Evolutionary conservation across 1,284 basidiomycete species (phyloP).

Genomic region (Tilletiopsis washingtonensis): DNA sequence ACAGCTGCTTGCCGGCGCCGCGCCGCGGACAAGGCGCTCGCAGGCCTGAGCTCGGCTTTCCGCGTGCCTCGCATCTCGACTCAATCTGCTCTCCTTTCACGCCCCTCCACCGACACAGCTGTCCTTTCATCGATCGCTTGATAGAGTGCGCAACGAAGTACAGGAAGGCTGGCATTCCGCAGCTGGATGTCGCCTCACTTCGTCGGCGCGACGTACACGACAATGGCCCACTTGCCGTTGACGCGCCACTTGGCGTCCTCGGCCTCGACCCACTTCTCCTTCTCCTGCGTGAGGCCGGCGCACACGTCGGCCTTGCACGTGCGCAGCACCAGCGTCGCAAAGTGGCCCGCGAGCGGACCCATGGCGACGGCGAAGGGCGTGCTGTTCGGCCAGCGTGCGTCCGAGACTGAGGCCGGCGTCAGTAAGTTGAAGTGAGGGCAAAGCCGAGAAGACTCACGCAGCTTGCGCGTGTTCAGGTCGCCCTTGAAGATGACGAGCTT

Average conservation of each 20-base stretch:
- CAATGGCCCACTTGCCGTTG: slow-evolving; percentile 38
- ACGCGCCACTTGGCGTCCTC: slow-evolving; percentile 37
- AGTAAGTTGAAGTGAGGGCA: too few species aligned
- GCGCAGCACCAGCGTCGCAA: slow-evolving; percentile 73
- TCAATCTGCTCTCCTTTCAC: too few species aligned
- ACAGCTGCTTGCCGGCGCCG: too few species aligned
- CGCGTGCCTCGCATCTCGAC: too few species aligned
- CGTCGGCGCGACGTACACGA: slow-evolving; percentile 14
- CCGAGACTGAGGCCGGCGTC: slow-evolving; percentile 51
- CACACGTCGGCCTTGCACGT: slow-evolving; percentile 83
- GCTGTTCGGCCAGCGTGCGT: slow-evolving; percentile 76
- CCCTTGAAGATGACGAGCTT: slow-evolving; percentile 91
- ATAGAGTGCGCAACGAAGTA: too few species aligned
- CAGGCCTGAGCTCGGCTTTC: too few species aligned
- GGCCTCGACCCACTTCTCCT: slow-evolving; percentile 19
- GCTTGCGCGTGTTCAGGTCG: slow-evolving; percentile 61
- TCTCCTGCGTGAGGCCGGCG: slow-evolving; percentile 33
- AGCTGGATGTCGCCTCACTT: too few species aligned
- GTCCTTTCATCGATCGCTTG: too few species aligned
- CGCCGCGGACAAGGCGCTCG: too few species aligned
- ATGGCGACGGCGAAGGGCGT: slow-evolving; percentile 72
- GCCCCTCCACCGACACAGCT: too few species aligned
- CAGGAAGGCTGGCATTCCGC: too few species aligned
- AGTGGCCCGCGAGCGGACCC: slow-evolving; percentile 62
- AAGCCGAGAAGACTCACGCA: too few species aligned